Percentiles rank a stretch among this genome's conserved stretches.
phyloP scores from a whole-genome alignment of 768 basidiomycete species.

The Lactifluus pinguis region DNA sequence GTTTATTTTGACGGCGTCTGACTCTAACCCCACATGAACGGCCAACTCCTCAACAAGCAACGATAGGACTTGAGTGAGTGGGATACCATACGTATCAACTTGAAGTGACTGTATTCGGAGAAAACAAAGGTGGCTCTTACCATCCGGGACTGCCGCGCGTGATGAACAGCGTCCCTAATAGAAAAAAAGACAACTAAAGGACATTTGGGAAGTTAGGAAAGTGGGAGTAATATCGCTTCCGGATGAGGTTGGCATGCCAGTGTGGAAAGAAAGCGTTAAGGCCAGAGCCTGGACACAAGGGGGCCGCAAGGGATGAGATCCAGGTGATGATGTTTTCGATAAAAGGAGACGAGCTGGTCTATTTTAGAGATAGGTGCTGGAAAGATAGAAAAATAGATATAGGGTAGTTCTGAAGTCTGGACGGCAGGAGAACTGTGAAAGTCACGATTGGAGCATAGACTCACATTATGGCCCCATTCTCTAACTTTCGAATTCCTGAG shows the following conservation, averaged over 20 bases:
- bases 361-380: background rate
- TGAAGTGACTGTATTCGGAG: background rate
- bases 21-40: background rate
- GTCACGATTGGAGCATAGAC: background rate
- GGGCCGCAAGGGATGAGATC: background rate
- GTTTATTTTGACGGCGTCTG: background rate
- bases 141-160: background rate
- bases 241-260: background rate
- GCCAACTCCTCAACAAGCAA: background rate
- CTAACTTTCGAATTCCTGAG: background rate
- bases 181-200: background rate
- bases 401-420: background rate
- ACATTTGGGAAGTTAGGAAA: background rate
- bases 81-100: no score
- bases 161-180: background rate
- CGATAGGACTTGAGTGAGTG: background rate
- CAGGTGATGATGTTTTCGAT: background rate
- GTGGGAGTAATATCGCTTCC: background rate
- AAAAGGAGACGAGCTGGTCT: background rate
- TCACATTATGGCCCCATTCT: background rate
- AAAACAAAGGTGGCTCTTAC: background rate
- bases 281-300: background rate
- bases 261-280: background rate
- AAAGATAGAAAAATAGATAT: background rate
- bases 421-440: background rate